Conservation (phyloP, 352 stramenopile species). For the Phytophthora capsici region DNA sequence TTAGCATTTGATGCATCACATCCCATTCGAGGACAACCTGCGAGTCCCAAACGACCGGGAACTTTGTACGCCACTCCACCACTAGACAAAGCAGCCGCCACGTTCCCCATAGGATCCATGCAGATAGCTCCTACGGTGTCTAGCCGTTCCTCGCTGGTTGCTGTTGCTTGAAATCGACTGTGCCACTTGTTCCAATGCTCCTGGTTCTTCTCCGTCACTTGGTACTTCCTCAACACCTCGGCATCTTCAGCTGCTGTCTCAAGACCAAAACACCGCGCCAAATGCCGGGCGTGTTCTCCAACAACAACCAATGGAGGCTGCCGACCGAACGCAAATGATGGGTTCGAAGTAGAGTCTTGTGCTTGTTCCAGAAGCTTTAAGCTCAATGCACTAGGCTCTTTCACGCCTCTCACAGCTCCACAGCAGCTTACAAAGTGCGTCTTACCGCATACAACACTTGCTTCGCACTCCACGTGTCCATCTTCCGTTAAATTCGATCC, state of each 20-base stretch:
- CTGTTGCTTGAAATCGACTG: conserved; percentile 27
- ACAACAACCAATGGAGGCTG: conserved; percentile 68
- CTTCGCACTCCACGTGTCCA: conserved; percentile 62
- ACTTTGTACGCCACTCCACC: conserved; percentile 73
- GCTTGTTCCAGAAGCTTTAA: conserved; percentile 46
- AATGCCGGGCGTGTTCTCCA: conserved; percentile 43
- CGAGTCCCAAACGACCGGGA: conserved; percentile 67
- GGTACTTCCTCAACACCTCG: conserved; percentile 37
- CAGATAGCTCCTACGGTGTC: conserved; percentile 75
- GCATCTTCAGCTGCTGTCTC: conserved; percentile 34
- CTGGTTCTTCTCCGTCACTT: conserved; percentile 43
- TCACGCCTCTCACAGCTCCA: conserved; percentile 53
- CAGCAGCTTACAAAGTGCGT: conserved; percentile 48
- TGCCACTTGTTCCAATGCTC: conserved; percentile 62
- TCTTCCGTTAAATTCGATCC: conserved; percentile 62
- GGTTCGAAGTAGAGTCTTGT: background rate
- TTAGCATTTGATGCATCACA: conserved; percentile 52
- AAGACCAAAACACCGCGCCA: conserved; percentile 46
- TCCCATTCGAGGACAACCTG: conserved; percentile 69
- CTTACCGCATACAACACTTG: conserved; percentile 55
- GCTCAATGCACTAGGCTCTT: conserved; percentile 54
- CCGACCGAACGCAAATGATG: conserved; percentile 43
- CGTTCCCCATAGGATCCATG: conserved; percentile 57
- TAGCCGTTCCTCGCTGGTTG: conserved; percentile 24
- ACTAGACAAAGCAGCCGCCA: conserved; percentile 69